Conservation (phyloP, 2,329 filamentous ascomycete species). For the Alternaria sp. region DNA sequence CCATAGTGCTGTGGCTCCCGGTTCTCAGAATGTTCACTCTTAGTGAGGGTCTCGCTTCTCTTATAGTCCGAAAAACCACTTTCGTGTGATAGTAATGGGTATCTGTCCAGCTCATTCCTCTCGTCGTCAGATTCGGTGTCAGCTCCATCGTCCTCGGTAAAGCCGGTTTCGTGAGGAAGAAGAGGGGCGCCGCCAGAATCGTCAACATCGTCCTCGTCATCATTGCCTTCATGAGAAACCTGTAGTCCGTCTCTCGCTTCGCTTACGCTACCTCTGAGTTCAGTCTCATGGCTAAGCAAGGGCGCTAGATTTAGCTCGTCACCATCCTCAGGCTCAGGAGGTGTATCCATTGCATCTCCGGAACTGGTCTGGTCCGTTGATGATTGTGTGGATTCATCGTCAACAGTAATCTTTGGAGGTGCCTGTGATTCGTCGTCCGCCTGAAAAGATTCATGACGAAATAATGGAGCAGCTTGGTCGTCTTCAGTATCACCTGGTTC, state of each 20-base stretch:
- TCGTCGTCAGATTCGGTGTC: conserved; percentile 23
- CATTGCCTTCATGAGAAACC: conserved; percentile 22
- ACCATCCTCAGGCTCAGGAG: conserved; percentile 28
- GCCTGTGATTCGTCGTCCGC: conserved; percentile 12
- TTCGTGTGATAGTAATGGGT: conserved; percentile 52
- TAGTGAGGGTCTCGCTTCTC: conserved; percentile 24
- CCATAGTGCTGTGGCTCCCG: conserved; percentile 23
- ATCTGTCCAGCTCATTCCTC: conserved; percentile 35
- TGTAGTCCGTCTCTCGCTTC: conserved; percentile 23
- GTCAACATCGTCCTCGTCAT: conserved; percentile 4
- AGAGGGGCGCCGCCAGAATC: conserved; percentile 26
- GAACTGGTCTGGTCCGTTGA: conserved; percentile 34
- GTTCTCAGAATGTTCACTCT: conserved; percentile 22
- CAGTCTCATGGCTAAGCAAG: conserved; percentile 27
- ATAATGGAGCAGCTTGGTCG: conserved; percentile 39
- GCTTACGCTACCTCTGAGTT: background rate
- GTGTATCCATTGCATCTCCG: conserved; percentile 26
- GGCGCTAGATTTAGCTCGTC: conserved; percentile 21
- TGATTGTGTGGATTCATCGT: conserved; percentile 29
- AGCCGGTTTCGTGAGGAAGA: conserved; percentile 33
- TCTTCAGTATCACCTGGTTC: conserved; percentile 22
- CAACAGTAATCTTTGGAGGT: conserved; percentile 24
- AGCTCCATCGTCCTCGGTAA: conserved; percentile 11
- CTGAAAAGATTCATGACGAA: conserved; percentile 43
- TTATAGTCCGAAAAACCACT: conserved; percentile 30